A percentile compares a stretch with the other conserved stretches of the same genome.
Conservation (phyloP, 23 red algal species). For the Gracilariopsis chorda region DNA sequence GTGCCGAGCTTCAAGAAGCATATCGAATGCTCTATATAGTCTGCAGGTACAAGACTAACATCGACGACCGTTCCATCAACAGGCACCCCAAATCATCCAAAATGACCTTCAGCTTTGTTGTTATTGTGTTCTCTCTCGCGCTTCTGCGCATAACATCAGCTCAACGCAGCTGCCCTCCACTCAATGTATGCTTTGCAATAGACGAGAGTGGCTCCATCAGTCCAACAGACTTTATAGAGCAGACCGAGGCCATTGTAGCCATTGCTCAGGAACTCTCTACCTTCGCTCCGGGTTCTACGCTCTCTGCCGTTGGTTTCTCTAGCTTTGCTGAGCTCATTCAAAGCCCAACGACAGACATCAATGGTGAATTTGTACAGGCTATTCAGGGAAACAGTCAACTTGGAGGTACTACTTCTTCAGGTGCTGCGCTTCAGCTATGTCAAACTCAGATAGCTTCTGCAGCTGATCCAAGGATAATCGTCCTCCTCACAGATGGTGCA, state of each 20-base stretch:
- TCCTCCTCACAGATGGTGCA: conserved; percentile 46
- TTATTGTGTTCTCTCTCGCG: background rate
- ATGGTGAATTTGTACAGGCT: conserved; percentile 7
- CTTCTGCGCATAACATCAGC: background rate
- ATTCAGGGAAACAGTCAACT: background rate
- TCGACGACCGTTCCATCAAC: too few relatives aligned
- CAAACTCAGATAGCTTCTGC: background rate
- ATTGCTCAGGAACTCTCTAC: background rate
- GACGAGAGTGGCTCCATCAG: conserved; percentile 40
- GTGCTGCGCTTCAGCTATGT: background rate
- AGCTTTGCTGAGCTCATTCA: background rate
- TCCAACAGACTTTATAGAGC: background rate
- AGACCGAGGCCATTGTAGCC: background rate
- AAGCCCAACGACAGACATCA: background rate
- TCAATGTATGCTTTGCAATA: conserved; percentile 38
- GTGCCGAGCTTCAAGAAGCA: too few relatives aligned
- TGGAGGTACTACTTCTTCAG: background rate
- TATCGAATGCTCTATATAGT: too few relatives aligned
- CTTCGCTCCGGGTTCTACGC: conserved; percentile 15
- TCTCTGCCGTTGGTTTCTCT: conserved; percentile 26
- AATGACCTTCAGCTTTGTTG: background rate
- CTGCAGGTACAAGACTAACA: too few relatives aligned
- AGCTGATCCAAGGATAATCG: conserved; percentile 7
- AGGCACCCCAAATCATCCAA: too few relatives aligned
- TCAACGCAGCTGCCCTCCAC: background rate